These are phyloP conservation scores for Novymonas esmeraldas DNA, from an alignment of 208 protist species.

Conservation along the genomic window DNA sequence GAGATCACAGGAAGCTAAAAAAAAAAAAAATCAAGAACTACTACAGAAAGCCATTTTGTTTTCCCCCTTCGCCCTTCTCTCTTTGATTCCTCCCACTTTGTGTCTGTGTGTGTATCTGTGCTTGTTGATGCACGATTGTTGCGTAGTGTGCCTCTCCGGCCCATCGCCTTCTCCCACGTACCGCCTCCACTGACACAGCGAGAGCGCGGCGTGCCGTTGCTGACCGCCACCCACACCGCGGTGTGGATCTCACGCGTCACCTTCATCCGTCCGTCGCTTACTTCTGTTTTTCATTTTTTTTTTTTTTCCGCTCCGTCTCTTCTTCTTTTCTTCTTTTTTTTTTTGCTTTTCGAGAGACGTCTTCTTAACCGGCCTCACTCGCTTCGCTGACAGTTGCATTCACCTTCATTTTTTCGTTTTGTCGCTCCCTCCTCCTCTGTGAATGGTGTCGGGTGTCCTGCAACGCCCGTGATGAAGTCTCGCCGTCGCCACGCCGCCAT, in stretches of 20 bases:
- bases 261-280: neutral
- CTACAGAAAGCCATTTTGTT: no score
- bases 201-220: no score
- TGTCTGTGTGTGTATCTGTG: conserved; percentile 5
- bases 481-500: conserved; percentile 39
- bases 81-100: neutral
- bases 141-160: no score
- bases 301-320: neutral
- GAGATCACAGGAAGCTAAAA: no score
- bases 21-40: no score
- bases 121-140: conserved; percentile 1
- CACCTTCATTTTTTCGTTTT: neutral
- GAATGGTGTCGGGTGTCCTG: neutral
- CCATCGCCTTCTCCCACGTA: no score
- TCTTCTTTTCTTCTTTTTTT: neutral
- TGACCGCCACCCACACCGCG: no score
- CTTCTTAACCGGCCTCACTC: neutral
- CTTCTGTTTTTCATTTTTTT: neutral
- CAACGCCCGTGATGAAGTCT: conserved; percentile 53
- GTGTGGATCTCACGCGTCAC: no score
- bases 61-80: no score
- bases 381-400: no score
- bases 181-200: no score
- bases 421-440: neutral
- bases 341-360: no score